Evolutionary conservation across 2,329 filamentous ascomycete genomes (phyloP), one percentile per base, ranked within the genome.

Genomic region (Microascus cirrosus): DNA sequence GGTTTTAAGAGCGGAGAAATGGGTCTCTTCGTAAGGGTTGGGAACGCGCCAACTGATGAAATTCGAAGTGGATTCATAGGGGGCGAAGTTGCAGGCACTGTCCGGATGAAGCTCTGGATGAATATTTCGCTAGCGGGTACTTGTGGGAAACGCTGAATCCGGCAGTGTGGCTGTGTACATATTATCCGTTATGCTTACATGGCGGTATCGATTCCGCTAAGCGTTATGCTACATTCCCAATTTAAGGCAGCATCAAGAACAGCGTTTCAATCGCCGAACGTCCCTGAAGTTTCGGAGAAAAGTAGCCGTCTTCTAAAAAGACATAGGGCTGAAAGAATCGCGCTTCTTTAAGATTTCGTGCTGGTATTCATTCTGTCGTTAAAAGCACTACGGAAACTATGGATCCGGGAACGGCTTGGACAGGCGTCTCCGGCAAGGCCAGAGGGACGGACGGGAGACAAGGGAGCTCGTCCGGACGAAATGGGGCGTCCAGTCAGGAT

Each of bases 101-200:
- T 24, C 45, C 45, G 45, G 22, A 12, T 50, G 12, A 24, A 50
- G 22, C 45, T 24, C 45, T 8, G 22, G 22, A 8, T 6, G 42
- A 18, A 18, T 13, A 18, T 48, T 32, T 11, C 18, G 55, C n/a
- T 56, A 56, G 36, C 18, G 15, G 32, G 28, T 50, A 56, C 55
- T 56, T 50, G 2, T 2, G 7, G 1, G 5, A 3, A n/a, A 1
- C 25, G 6, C 1, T 10, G 12, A 36, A 22, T 2, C 34, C 15
- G 25, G 42, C n/a, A 15, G 25, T 12, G 13, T 8, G 12, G 3
- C 2, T 1, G 64, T 12, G 56, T 58, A 58, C 10, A 1, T 34
- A 60, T n/a, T 69, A 69, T 66, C 65, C 57, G 68, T 68, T 63
- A 68, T 68, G 66, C 56, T 61, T 0, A 24, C 45, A 64, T n/a